A percentile compares a stretch with the other conserved stretches of the same genome.
Evolutionary conservation across 2,329 filamentous ascomycete genomes (phyloP).

Genomic region (Scedosporium apiospermum): DNA sequence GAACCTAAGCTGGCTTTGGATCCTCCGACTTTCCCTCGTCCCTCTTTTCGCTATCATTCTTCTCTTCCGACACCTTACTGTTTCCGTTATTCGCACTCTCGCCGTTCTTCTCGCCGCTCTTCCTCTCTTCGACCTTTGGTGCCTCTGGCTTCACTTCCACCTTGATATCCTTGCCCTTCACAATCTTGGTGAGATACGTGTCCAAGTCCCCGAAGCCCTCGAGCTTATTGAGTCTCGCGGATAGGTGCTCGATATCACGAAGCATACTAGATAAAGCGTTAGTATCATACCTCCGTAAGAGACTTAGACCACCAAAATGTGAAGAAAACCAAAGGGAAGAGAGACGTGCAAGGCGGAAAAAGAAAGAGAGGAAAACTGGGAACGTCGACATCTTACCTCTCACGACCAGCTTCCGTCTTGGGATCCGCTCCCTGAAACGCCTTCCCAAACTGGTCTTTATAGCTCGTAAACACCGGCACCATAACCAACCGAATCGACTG

Average conservation of each 20-base stretch:
- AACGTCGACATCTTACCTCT: conserved; percentile 47
- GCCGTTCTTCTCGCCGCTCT: conserved; percentile 9
- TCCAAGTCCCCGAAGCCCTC: conserved; percentile 71
- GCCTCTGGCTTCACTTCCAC: conserved; percentile 11
- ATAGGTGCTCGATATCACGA: conserved; percentile 65
- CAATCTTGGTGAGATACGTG: conserved; percentile 55
- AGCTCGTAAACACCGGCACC: conserved; percentile 72
- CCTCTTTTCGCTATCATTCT: conserved; percentile 12
- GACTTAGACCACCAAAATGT: neutral
- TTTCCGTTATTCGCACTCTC: conserved; percentile 4
- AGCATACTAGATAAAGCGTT: conserved; percentile 50
- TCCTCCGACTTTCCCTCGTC: neutral
- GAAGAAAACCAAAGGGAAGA: neutral
- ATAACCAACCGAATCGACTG: conserved; percentile 73
- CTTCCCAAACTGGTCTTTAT: conserved; percentile 67
- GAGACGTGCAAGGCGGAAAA: too few species aligned
- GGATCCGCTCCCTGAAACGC: conserved; percentile 58
- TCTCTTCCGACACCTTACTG: conserved; percentile 9
- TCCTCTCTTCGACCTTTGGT: conserved; percentile 10
- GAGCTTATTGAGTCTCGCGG: conserved; percentile 61
- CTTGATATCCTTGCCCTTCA: conserved; percentile 47
- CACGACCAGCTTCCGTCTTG: conserved; percentile 57
- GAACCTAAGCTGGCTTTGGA: neutral
- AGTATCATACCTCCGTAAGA: neutral
- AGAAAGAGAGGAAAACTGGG: neutral